phyloP scores from a whole-genome alignment of 805 yeast species.

The Sugiyamaella chiloensis region DNA sequence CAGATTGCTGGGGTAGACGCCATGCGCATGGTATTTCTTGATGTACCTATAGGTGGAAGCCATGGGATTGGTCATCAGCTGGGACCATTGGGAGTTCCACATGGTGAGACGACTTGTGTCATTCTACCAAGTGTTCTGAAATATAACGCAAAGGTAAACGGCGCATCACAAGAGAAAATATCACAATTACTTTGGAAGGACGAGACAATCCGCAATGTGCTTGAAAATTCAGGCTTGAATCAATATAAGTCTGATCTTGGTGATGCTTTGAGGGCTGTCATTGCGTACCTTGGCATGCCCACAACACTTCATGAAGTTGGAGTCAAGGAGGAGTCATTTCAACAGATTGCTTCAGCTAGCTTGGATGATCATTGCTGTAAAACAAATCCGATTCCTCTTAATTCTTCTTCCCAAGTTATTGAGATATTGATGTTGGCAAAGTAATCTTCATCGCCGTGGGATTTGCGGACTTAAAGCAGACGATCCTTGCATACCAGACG shows the following conservation, averaged over 20 bases:
- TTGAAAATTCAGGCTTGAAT: not conserved
- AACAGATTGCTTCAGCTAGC: not conserved
- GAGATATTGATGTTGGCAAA: not conserved
- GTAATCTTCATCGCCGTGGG: too few species aligned
- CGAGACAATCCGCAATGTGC: not conserved
- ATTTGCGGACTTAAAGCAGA: too few species aligned
- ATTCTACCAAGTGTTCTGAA: not conserved
- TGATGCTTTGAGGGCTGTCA: not conserved
- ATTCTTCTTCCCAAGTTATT: not conserved
- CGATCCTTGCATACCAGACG: too few species aligned
- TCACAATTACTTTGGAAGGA: not conserved
- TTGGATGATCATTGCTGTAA: not conserved
- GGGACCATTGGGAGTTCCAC: not conserved
- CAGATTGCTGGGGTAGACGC: not conserved
- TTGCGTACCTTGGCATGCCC: not conserved
- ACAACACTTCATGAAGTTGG: not conserved
- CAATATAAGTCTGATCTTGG: not conserved
- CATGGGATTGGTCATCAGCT: not conserved
- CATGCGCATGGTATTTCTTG: not conserved
- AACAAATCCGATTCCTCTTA: not conserved
- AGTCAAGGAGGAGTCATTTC: not conserved
- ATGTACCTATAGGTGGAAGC: not conserved
- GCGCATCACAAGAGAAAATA: not conserved
- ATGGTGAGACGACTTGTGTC: not conserved
- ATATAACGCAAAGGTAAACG: not conserved